A percentile compares a stretch with the other conserved stretches of the same genome.
These are phyloP conservation scores for Barnettozyma vustinii DNA, from an alignment of 805 yeast species.

Conservation along the genomic window DNA sequence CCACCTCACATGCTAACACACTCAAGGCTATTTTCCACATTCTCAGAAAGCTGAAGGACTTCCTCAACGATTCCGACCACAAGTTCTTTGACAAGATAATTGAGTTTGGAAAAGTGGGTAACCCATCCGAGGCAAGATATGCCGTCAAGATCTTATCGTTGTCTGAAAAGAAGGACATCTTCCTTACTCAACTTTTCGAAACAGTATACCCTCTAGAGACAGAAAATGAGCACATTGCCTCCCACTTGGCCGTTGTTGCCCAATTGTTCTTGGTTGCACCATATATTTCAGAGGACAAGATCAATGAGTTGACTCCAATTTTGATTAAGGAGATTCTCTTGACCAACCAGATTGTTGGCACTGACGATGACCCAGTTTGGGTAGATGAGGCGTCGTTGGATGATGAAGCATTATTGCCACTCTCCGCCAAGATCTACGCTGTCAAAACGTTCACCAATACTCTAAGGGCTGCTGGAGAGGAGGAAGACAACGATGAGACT, in stretches of 20 bases:
- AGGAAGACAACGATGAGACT: slow-evolving; percentile 34
- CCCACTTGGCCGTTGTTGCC: slow-evolving; percentile 55
- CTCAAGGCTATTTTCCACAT: slow-evolving; percentile 60
- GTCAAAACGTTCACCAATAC: slow-evolving; percentile 57
- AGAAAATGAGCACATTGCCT: slow-evolving; percentile 35
- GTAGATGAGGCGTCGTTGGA: slow-evolving; percentile 40
- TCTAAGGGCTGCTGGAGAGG: slow-evolving; percentile 34
- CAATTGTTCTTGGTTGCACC: slow-evolving; percentile 51
- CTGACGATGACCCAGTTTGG: slow-evolving; percentile 37
- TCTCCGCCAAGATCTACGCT: slow-evolving; percentile 47
- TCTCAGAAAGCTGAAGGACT: slow-evolving; percentile 43
- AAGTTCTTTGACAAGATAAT: slow-evolving; percentile 40
- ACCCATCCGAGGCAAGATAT: slow-evolving; percentile 58
- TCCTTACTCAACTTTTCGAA: slow-evolving; percentile 34
- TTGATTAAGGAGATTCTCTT: slow-evolving; percentile 60
- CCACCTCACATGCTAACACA: slow-evolving; percentile 25
- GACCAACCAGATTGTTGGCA: slow-evolving; percentile 37
- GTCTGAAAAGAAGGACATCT: slow-evolving; percentile 36
- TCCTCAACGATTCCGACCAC: slow-evolving; percentile 37
- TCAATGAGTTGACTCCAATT: slow-evolving; percentile 53
- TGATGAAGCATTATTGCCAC: slow-evolving; percentile 23
- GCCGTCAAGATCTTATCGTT: slow-evolving; percentile 53
- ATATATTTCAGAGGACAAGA: slow-evolving; percentile 41
- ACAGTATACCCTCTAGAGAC: slow-evolving; percentile 47
- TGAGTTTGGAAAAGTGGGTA: slow-evolving; percentile 44